A percentile compares a stretch with the other conserved stretches of the same genome.
These are phyloP conservation scores for Exophiala lecanii-corni DNA, from an alignment of 2,329 filamentous ascomycete species.

Conservation along the genomic window DNA sequence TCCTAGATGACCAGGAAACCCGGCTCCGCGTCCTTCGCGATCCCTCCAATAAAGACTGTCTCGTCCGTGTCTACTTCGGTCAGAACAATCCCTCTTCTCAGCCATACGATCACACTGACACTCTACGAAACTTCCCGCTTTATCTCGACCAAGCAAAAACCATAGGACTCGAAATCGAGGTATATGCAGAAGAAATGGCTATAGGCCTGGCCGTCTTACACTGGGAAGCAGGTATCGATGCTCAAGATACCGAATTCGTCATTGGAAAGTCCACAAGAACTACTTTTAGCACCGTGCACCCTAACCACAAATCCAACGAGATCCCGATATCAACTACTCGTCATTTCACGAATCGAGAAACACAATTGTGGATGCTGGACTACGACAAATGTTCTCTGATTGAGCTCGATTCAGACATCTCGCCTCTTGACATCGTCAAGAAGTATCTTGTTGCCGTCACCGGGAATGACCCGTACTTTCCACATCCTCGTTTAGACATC, in stretches of 20 bases:
- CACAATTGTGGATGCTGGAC: constrained; percentile 19
- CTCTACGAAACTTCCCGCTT: constrained; percentile 18
- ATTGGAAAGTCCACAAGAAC: constrained; percentile 10
- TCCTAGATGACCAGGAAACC: not conserved
- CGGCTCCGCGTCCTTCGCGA: constrained; percentile 6
- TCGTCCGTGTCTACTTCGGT: constrained; percentile 12
- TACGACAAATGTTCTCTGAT: constrained; percentile 12
- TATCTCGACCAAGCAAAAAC: constrained; percentile 15
- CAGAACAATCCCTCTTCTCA: constrained; percentile 5
- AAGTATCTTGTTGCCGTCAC: constrained; percentile 20
- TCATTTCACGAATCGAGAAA: constrained; percentile 8
- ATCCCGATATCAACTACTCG: constrained; percentile 6
- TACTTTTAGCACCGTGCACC: not conserved
- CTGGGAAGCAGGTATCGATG: constrained; percentile 17
- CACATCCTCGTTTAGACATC: constrained; percentile 11
- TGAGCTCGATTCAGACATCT: constrained; percentile 2
- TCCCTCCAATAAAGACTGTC: constrained; percentile 12
- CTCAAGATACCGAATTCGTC: constrained; percentile 19
- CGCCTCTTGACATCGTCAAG: not conserved
- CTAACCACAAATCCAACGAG: not conserved
- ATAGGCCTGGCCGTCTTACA: constrained; percentile 17
- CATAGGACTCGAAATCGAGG: constrained; percentile 12
- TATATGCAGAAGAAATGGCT: constrained; percentile 20
- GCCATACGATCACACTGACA: constrained; percentile 9
- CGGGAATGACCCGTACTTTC: constrained; percentile 19